Evolutionary conservation across 2,329 filamentous ascomycete species (phyloP).

Genomic region (Aspergillus oerlinghausenensis): DNA sequence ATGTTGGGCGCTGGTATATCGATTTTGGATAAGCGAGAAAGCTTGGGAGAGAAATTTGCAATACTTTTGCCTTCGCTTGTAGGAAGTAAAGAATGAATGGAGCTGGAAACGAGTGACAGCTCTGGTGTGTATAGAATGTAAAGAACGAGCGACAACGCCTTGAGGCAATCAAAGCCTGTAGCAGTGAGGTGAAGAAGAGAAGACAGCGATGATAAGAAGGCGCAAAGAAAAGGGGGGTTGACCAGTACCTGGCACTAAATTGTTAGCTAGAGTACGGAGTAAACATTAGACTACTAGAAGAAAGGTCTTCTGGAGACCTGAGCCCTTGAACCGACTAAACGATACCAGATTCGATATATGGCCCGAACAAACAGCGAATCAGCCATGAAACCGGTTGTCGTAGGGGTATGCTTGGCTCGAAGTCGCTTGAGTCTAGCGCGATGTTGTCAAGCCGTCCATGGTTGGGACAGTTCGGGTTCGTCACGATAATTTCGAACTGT

Average conservation of each 20-base stretch:
- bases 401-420: neutral
- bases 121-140: slow-evolving; percentile 18
- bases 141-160: slow-evolving; percentile 22
- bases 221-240: neutral
- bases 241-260: neutral
- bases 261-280: neutral
- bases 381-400: neutral
- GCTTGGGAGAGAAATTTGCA: neutral
- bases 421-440: neutral
- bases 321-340: neutral
- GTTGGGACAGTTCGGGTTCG: neutral
- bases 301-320: neutral
- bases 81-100: slow-evolving; percentile 27
- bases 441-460: neutral
- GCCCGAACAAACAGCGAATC: neutral
- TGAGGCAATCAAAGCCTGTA: slow-evolving; percentile 1
- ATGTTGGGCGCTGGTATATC: neutral
- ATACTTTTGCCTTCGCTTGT: neutral
- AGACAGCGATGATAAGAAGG: neutral
- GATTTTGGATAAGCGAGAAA: neutral
- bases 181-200: neutral
- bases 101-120: slow-evolving; percentile 33
- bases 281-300: too few species aligned
- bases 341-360: neutral
- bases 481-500: neutral